phyloP scores from a whole-genome alignment of 768 basidiomycete species.

The Cyclocybe cylindracea region DNA sequence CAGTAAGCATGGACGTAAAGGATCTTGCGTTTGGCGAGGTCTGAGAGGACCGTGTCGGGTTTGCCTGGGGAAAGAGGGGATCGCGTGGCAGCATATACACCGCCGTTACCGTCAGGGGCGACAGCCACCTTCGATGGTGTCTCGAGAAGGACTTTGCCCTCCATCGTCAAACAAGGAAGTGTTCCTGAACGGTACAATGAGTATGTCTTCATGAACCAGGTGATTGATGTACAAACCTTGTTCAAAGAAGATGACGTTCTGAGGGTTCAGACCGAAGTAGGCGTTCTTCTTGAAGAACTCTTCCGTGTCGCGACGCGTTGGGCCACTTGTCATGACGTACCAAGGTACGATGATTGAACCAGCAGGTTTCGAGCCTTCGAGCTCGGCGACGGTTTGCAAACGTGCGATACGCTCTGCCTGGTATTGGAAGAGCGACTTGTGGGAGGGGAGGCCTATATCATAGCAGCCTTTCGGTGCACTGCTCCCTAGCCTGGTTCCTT shows the following conservation, averaged over 20 bases:
- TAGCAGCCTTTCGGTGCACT: slow-evolving; percentile 96
- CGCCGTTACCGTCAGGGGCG: slow-evolving; percentile 97
- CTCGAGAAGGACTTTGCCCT: slow-evolving; percentile 92
- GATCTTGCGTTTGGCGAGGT: slow-evolving; percentile 74
- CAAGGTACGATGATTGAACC: slow-evolving; percentile 82
- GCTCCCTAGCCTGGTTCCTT: slow-evolving; percentile 93
- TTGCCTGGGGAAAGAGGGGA: slow-evolving; percentile 63
- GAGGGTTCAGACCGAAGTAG: slow-evolving; percentile 79
- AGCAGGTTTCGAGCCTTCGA: slow-evolving; percentile 47
- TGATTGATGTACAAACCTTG: slow-evolving; percentile 62
- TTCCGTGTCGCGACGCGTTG: slow-evolving; percentile 87
- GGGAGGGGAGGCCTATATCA: slow-evolving; percentile 92
- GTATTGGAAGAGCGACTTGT: slow-evolving; percentile 93
- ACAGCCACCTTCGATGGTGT: slow-evolving; percentile 80
- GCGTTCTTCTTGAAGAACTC: slow-evolving; percentile 74
- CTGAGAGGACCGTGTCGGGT: slow-evolving; percentile 77
- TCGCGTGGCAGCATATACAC: slow-evolving; percentile 92
- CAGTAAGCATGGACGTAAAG: slow-evolving; percentile 94
- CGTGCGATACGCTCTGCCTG: slow-evolving; percentile 96
- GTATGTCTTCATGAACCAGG: slow-evolving; percentile 4
- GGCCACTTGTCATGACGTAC: slow-evolving; percentile 99
- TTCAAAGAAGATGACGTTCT: slow-evolving; percentile 92
- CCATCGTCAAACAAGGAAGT: slow-evolving; percentile 90
- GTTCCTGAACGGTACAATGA: slow-evolving; percentile 59
- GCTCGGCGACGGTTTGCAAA: slow-evolving; percentile 75